Base-by-base conservation (phyloP, 768 basidiomycete genomes). In the Rhodotorula paludigena region DNA sequence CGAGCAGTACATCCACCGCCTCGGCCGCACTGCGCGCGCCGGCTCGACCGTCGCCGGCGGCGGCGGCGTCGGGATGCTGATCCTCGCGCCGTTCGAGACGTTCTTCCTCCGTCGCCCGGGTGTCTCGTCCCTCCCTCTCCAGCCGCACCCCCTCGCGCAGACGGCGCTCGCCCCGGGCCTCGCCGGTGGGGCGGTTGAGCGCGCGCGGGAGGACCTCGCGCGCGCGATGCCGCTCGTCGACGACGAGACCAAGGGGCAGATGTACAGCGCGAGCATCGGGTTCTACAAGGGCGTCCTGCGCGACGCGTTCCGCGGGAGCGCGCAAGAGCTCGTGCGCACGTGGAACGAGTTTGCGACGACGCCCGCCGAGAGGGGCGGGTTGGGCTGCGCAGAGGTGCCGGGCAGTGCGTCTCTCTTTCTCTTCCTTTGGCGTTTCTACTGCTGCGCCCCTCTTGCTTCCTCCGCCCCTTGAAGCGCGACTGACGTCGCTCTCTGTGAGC, bases 251-350 rank as follows among this genome's bases (percentile, higher is more conserved):
- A 86, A 85, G 73, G 78, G 77, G 1, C 80, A 83, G 71, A 82
- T 82, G 2, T 87, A 86, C 72, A 78, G 80, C 39, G 81, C 84
- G 35, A 84, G 80, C 80, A 75, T 86, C 49, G 85, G 85, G 20
- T 86, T 84, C 75, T 86, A 85, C 75, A 82, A 83, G 28, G 75
- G 78, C 8, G 77, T 77, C 54, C 52, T 78, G 57, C 47, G 58
- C 25, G 39, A 81, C 78, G 71, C 58, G 45, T 69, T 60, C 41
- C 10, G 51, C 2, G 58, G 59, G 1, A 55, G 21, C 33, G 66
- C 66, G 15, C 66, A 21, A 15, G 51, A 23, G n/a, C 64, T 72
- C 41, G 72, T 76, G 45, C 68, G 74, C 25, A 77, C 77, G 5
- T 77, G 81, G 33, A 81, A 82, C 64, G 82, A 82, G 79, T 73